Base-by-base conservation (phyloP, 352 stramenopile species). In the Blastocystis sp. region DNA sequence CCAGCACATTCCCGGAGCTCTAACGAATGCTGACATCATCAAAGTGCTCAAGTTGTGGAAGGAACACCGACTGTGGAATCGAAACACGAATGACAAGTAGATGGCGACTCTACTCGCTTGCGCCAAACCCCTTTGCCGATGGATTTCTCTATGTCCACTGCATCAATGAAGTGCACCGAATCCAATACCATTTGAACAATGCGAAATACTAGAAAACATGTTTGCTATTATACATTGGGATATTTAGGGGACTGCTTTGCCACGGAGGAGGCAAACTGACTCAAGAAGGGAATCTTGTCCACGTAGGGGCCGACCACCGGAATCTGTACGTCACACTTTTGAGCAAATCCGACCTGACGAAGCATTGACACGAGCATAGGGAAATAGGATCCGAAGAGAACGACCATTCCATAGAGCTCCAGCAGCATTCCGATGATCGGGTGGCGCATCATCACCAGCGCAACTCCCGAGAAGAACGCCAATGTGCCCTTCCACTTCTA, bases 401-500 rank as follows among this genome's bases (percentile, higher is more conserved):
- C 42, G 32, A 81, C 16, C 1, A 81, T 81, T 24, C 57, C 63
- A 4, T 85, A 85, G n/a, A 38, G 16, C 24, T 85, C 75, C 18
- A 85, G 24, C 14, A 75, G 8, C 53, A 85, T 85, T 49, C 75
- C 75, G 21, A 48, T 54, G 27, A 85, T 75, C 27, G 75, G 36
- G 49, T 51, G 75, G 4, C 34, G 36, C 29, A 73, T 51, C 11
- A 85, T 34, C 14, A 85, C 75, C 1, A 85, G 63, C 32, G 48
- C 21, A 27, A 85, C 40, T 8, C 75, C 75, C 11, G 48, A 56
- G 42, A 85, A 85, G 75, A 85, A 85, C 18, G 18, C 14, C 1
- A 75, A 8, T 8, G 75, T 0, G 34, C 75, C 75, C 48, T 73
- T 72, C 75, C 75, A 85, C 38, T 85, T 85, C 57, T 81, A 81